Base-by-base conservation (phyloP, 129 eudicot genomes). In the Dittrichia graveolens region DNA sequence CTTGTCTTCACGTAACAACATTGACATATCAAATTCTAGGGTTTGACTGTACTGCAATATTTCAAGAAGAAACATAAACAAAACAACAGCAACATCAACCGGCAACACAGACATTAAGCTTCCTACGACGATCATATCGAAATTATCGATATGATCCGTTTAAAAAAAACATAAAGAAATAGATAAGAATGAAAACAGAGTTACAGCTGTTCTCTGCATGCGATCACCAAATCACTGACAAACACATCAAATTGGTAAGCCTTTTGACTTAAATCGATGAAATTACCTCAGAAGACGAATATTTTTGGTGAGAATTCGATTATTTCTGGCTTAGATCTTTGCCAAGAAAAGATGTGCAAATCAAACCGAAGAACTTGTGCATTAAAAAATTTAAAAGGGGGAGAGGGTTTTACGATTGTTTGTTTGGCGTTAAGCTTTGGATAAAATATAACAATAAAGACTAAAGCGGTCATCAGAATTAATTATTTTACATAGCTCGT, bases 351-450 rank as follows among this genome's bases (percentile, higher is more conserved):
- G n/a, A 6, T 46, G 14, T 66, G 52, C 8, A 6, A 5, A 19
- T 6, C 11, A 75, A 55, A 57, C 35, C 44, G 72, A 61, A 60
- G 16, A 58, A 47, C 58, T 59, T 45, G 7, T 71, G 67, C 57
- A 72, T 58, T 60, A 53, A 62, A 61, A 47, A 45, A 24, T 24
- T 57, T 61, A 77, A 15, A 67, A 77, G 64, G 64, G 81, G 81
- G 76, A 77, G 71, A 69, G 76, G 77, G 72, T 70, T 78, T 78
- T 41, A 44, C 48, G 71, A 44, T 49, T 42, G 76, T 70, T 43
- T 70, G 50, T 65, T 71, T 78, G 81, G 82, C 72, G 72, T 71
- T 74, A 63, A 61, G 46, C 40, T 34, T 49, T 19, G 55, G 78
- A 74, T 61, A 16, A 74, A 61, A 19, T 52, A 40, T 31, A 39